Evolutionary conservation across 2,329 filamentous ascomycete genomes (phyloP), one percentile per base, ranked within the genome.

Genomic region (Aspergillus pseudotamarii): DNA sequence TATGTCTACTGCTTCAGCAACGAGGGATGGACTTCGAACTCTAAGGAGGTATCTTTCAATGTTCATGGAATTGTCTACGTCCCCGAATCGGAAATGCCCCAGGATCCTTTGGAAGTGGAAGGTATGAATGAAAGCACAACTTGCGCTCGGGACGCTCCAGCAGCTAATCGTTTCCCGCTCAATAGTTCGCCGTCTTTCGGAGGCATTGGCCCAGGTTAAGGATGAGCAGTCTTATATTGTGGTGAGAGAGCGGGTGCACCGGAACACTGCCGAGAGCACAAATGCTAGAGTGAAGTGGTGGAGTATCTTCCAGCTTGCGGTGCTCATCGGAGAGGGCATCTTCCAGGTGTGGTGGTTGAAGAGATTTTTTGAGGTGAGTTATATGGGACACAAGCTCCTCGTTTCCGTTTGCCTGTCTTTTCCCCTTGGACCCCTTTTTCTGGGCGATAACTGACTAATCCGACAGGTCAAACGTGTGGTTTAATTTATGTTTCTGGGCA

Each of bases 301-400:
- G 95, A 97, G 95, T 80, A 87, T 98, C 72, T 98, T 98, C 81
- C 94, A 99, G 81, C 88, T 99, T 68, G 86, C 88, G 61, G 89
- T 98, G 57, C 87, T 99, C 67, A 85, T 96, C 69, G 93, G 91
- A 73, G 93, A 98, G 84, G 95, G 93, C 65, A 84, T 97, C 69
- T 99, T 99, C 85, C 95, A 99, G 84, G 94, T 99, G 69, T 99
- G 95, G 94, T 99, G 95, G 94, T 81, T 99, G 78, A 95, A 96
- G 83, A 88, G 95, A 76, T 99, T 99, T 86, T 97, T 97, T 76
- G 94, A 97, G 89, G 88, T 89, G 76, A 67, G 80, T 68, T 71
- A 65, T 63, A 30, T 10, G 46, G 14, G 14, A 30, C 8, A 32
- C 26, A 28, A 14, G 12, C 21, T 23, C 45, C 21, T 12, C 19